These are phyloP conservation scores for Paralagenidium karlingii DNA, from an alignment of 352 stramenopile species.

Conservation along the genomic window DNA sequence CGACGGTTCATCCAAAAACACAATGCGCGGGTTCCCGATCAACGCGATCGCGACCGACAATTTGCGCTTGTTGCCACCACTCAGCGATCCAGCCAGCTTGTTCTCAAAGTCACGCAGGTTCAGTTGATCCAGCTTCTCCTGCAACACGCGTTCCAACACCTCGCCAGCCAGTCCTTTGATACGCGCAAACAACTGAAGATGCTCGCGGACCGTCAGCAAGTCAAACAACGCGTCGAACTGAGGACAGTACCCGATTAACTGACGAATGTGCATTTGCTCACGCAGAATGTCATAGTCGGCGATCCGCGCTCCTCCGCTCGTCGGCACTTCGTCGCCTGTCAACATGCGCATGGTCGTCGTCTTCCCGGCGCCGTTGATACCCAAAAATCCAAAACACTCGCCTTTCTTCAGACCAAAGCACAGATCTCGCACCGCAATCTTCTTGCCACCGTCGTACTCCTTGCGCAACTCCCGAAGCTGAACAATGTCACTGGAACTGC, in stretches of 20 bases:
- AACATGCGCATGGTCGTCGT: constrained; percentile 94
- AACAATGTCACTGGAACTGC: constrained; percentile 20
- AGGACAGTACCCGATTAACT: constrained; percentile 83
- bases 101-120: constrained; percentile 69
- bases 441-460: constrained; percentile 75
- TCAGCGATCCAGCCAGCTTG: constrained; percentile 69
- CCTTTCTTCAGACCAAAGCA: constrained; percentile 65
- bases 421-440: constrained; percentile 58
- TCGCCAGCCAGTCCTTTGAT: constrained; percentile 78
- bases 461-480: constrained; percentile 69
- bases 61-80: constrained; percentile 91
- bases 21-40: constrained; percentile 83
- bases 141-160: constrained; percentile 39
- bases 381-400: constrained; percentile 92
- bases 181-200: constrained; percentile 77
- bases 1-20: constrained; percentile 87
- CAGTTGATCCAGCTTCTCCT: constrained; percentile 72
- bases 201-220: constrained; percentile 72
- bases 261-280: constrained; percentile 35
- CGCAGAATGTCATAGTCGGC: constrained; percentile 39
- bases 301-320: constrained; percentile 19
- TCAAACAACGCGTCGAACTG: constrained; percentile 82
- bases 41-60: constrained; percentile 92
- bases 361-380: constrained; percentile 93
- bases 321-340: constrained; percentile 65